Evolutionary conservation across 1,284 basidiomycete species (phyloP), one percentile per base, ranked within the genome.

Genomic region (Stereum hirsutum): DNA sequence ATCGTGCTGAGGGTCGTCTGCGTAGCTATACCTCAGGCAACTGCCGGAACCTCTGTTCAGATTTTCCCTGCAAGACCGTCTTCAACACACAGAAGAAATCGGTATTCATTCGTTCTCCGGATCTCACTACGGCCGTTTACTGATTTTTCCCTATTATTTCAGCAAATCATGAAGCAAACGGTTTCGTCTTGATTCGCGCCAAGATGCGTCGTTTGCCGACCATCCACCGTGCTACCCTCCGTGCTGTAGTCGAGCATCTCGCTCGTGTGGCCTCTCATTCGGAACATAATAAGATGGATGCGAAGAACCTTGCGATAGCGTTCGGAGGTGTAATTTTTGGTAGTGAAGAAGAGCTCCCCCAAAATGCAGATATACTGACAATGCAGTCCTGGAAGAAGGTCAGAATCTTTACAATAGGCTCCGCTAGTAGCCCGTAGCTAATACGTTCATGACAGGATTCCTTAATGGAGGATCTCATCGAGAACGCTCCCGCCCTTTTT

Each of bases 11-110:
- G 28, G 28, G 8, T 17, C 32, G 21, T 37, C 48, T 11, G 2
- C 15, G 11, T 42, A 89, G 84, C 68, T 87, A 32, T 94, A 92
- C 65, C 70, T 99, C 30, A 82, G 95, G 25, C 90, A 94, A 57
- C 68, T 99, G 2, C 93, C 95, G 0, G 89, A 94, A 54, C 89
- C 94, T 0, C 72, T 98, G n/a, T 94, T 98, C 68, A 81, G 70
- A 50, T 89, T 89, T 55, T 70, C 88, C 2, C 67, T 90, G 25
- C 76, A 83, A 45, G 95, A 98, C 54, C 78, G 92, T 23, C 69
- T 89, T 44, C 86, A 91, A 53, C 81, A 93, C 57, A 82, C 85
- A 1, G 81, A 86, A 53, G 79, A 82, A 49, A 62, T 81, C 57
- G 80, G 89, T 88, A 52, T n/a, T n/a, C n/a, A n/a, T n/a, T n/a